Conservation (phyloP, 2,329 filamentous ascomycete species). For the Pyrenophora graminea region DNA sequence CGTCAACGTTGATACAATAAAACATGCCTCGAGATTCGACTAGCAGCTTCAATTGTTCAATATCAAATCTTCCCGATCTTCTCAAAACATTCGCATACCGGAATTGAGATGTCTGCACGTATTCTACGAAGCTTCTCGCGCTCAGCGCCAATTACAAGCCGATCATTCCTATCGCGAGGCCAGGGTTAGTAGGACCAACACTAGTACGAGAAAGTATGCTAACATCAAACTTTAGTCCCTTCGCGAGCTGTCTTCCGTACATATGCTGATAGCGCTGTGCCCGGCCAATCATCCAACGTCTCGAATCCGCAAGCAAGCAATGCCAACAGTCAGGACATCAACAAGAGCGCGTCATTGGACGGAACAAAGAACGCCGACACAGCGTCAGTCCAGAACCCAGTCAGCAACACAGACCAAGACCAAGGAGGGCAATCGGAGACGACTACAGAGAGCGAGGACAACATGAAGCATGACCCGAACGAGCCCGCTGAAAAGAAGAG, state of each 20-base stretch:
- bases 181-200: constrained; percentile 1
- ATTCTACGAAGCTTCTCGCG: constrained; percentile 10
- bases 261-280: constrained; percentile 9
- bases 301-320: constrained; percentile 16
- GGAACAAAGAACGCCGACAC: constrained; percentile 12
- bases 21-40: neutral
- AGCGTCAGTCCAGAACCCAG: constrained; percentile 14
- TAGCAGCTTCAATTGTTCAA: neutral
- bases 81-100: neutral
- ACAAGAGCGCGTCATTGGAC: constrained; percentile 15
- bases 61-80: neutral
- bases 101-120: constrained; percentile 5
- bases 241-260: constrained; percentile 9
- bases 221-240: neutral
- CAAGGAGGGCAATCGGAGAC: constrained; percentile 15
- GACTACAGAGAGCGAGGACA: constrained; percentile 23
- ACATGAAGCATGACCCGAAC: constrained; percentile 24
- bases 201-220: neutral
- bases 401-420: constrained; percentile 16
- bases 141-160: neutral
- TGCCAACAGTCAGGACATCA: constrained; percentile 17
- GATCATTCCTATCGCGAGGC: constrained; percentile 5
- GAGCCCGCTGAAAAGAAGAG: constrained; percentile 23
- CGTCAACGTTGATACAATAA: neutral
- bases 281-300: constrained; percentile 19